Conservation (phyloP, 2,329 filamentous ascomycete genomes). For the Akanthomyces lecanii region DNA sequence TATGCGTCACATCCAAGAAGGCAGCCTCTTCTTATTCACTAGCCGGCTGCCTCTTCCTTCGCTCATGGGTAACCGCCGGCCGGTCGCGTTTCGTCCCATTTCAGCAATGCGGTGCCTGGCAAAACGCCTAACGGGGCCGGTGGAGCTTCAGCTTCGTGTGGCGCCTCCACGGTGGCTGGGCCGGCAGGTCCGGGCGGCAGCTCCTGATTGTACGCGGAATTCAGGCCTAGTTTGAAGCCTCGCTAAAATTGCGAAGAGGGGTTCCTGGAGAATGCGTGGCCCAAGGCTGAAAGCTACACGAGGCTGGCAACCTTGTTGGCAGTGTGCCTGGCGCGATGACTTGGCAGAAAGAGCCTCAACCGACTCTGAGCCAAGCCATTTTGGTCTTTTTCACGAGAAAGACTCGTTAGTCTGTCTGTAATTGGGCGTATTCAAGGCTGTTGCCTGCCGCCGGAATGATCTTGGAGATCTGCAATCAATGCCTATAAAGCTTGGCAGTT, state of each 20-base stretch:
- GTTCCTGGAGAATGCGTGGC: neutral
- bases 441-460: neutral
- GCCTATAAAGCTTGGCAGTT: neutral
- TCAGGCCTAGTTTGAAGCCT: neutral
- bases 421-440: neutral
- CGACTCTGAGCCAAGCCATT: neutral
- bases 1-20: neutral
- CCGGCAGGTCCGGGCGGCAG: neutral
- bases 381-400: neutral
- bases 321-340: neutral
- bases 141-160: conserved; percentile 8
- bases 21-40: neutral
- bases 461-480: neutral
- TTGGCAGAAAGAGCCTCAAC: neutral
- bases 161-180: neutral
- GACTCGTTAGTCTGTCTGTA: neutral
- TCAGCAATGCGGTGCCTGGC: neutral
- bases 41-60: neutral
- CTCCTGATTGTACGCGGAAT: neutral
- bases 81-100: conserved; percentile 7
- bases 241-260: neutral
- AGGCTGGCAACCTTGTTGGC: neutral
- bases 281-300: neutral
- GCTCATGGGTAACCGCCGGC: neutral
- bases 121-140: conserved; percentile 9